phyloP scores from a whole-genome alignment of 805 yeast genomes.

The Blastobotrys robertii region DNA sequence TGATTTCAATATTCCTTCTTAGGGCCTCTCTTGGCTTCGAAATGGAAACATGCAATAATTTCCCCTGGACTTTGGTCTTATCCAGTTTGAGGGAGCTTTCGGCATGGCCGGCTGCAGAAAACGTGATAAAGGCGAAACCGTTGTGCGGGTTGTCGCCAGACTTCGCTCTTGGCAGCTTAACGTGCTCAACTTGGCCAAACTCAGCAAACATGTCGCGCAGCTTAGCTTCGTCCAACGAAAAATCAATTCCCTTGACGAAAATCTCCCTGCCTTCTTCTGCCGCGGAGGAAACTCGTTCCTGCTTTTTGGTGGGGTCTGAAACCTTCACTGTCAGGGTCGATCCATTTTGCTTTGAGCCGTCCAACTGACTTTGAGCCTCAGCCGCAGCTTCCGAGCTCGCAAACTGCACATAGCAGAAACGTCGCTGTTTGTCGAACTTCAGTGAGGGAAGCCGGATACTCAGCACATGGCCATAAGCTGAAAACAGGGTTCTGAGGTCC shows the following conservation, averaged over 20 bases:
- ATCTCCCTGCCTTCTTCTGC: slow-evolving; percentile 46
- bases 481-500: slow-evolving; percentile 35
- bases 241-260: slow-evolving; percentile 44
- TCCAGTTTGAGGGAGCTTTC: slow-evolving; percentile 36
- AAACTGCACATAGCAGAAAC: slow-evolving; percentile 70
- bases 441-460: slow-evolving; percentile 59
- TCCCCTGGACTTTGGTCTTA: slow-evolving; percentile 34
- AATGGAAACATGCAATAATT: slow-evolving; percentile 39
- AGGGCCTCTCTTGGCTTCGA: slow-evolving; percentile 24
- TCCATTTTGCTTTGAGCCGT: slow-evolving; percentile 27
- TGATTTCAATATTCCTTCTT: neutral
- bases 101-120: slow-evolving; percentile 36
- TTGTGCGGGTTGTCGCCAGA: slow-evolving; percentile 34
- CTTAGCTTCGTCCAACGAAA: slow-evolving; percentile 31
- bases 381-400: slow-evolving; percentile 34
- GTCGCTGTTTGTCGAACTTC: slow-evolving; percentile 41
- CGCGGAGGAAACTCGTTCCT: slow-evolving; percentile 35
- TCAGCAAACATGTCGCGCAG: slow-evolving; percentile 35
- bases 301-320: slow-evolving; percentile 46
- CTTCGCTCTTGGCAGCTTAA: slow-evolving; percentile 39
- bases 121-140: slow-evolving; percentile 61
- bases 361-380: slow-evolving; percentile 32
- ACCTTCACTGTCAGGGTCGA: slow-evolving; percentile 45
- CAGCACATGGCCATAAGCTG: slow-evolving; percentile 32
- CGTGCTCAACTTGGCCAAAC: slow-evolving; percentile 44